Evolutionary conservation across 208 protist species (phyloP).

Genomic region (Trypanosoma theileri): DNA sequence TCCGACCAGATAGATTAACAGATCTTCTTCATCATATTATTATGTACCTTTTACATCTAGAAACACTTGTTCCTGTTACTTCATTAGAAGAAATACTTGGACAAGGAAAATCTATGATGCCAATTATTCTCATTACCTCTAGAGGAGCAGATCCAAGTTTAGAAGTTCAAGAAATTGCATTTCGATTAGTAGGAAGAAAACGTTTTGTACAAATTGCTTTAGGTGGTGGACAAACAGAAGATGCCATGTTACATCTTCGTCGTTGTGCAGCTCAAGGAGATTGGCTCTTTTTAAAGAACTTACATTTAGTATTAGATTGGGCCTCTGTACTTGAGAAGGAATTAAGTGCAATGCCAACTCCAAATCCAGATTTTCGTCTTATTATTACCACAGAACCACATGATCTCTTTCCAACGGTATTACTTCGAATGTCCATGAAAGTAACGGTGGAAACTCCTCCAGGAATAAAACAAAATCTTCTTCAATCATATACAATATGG

Average conservation of each 20-base stretch:
- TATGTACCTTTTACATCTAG: slow-evolving; percentile 57
- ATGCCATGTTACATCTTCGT: slow-evolving; percentile 87
- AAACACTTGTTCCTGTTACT: slow-evolving; percentile 63
- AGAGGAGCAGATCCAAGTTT: slow-evolving; percentile 94
- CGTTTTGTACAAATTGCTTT: slow-evolving; percentile 93
- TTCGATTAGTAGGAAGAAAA: slow-evolving; percentile 60
- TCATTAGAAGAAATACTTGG: slow-evolving; percentile 78
- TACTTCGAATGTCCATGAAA: slow-evolving; percentile 94
- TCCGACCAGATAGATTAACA: slow-evolving; percentile 96
- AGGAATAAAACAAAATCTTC: slow-evolving; percentile 95
- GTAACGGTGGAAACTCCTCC: slow-evolving; percentile 95
- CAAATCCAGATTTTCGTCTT: slow-evolving; percentile 92
- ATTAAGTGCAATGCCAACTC: slow-evolving; percentile 78
- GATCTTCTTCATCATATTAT: slow-evolving; percentile 74
- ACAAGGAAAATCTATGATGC: slow-evolving; percentile 37
- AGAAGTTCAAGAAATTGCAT: slow-evolving; percentile 92
- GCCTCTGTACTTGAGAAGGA: slow-evolving; percentile 92
- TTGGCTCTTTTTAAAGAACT: slow-evolving; percentile 96
- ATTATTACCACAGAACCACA: slow-evolving; percentile 96
- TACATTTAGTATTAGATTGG: slow-evolving; percentile 96
- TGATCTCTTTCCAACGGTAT: slow-evolving; percentile 89
- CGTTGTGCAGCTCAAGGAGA: slow-evolving; percentile 81
- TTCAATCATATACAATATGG: slow-evolving; percentile 90
- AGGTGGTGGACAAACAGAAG: slow-evolving; percentile 92
- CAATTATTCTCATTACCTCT: slow-evolving; percentile 94